Base-by-base conservation (phyloP, 306 rosid genomes). In the Adenanthera pavonina region DNA sequence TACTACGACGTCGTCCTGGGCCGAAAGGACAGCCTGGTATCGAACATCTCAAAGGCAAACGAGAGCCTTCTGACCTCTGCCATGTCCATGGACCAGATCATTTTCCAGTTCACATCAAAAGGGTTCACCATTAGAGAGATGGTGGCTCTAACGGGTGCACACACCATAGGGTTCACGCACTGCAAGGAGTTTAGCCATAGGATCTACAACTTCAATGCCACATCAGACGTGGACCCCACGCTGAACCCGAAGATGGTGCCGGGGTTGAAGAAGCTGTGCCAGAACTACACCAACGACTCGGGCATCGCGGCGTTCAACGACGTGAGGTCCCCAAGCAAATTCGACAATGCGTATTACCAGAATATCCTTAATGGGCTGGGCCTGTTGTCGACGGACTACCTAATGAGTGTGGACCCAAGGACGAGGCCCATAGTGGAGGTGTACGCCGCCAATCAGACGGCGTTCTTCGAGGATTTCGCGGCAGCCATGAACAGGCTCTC, bases 161-260 rank as follows among this genome's bases (percentile, higher is more conserved):
- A 90, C 80, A 90, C 94, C n/a, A 90, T 90, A 3, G 92, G 94
- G 0, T 89, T 90, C 82, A 81, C 91, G 0, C 94, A 90, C 17
- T 90, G 94, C 79, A 84, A 78, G 62, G 89, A 89, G 43, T 89
- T 90, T 59, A 72, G 65, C 62, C 11, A 72, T n/a, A 78, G 92
- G 9, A 84, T 90, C 74, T 87, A 69, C 82, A 82, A 88, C 59
- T 90, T 74, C 67, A 87, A 87, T 77, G n/a, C 60, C 7, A 82
- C 83, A 0, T 74, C 85, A 1, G 80, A 83, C 1, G 59, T 43
- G 1, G 94, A 90, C 30, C 94, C 94, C 0, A 13, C 89, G 11
- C 57, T 64, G 2, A 68, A 82, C 41, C 87, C 80, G 0, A 34
- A 47, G 1, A 85, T 36, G n/a, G 91, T 89, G 0, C 64, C 72